Conservation (phyloP, 2,329 filamentous ascomycete species). For the Acrocalymma vagum region DNA sequence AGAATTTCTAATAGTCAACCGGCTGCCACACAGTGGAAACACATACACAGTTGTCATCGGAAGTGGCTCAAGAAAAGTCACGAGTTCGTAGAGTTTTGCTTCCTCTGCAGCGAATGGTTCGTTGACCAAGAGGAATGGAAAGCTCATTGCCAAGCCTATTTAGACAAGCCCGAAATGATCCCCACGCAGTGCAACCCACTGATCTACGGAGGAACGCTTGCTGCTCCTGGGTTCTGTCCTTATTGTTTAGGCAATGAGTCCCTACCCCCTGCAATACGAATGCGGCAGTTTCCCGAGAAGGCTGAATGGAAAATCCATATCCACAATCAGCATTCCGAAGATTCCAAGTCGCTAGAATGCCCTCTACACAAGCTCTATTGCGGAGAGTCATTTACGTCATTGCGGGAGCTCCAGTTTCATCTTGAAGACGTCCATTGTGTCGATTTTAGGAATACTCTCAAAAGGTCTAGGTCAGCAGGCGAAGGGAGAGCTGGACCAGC, state of each 20-base stretch:
- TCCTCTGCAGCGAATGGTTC: constrained; percentile 10
- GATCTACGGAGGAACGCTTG: constrained; percentile 14
- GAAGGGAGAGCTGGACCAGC: constrained; percentile 14
- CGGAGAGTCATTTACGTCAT: constrained; percentile 17
- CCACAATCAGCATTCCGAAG: constrained; percentile 15
- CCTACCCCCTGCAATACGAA: constrained; percentile 12
- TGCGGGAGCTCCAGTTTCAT: constrained; percentile 13
- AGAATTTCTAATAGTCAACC: constrained; percentile 14
- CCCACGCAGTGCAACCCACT: constrained; percentile 9
- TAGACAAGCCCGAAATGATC: constrained; percentile 16
- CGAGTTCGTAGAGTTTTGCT: constrained; percentile 15
- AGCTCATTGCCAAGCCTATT: constrained; percentile 16
- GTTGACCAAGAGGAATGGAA: constrained; percentile 11
- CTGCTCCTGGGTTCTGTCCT: constrained; percentile 11
- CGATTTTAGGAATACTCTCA: constrained; percentile 14
- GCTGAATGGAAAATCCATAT: constrained; percentile 17
- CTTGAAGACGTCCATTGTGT: constrained; percentile 15
- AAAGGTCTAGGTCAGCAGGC: constrained; percentile 12
- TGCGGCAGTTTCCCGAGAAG: constrained; percentile 6
- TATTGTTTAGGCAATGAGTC: constrained; percentile 16
- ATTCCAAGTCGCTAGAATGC: constrained; percentile 14
- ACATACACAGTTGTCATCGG: constrained; percentile 14
- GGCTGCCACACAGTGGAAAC: constrained; percentile 10
- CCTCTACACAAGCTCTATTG: constrained; percentile 16
- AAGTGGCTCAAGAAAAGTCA: constrained; percentile 12